Evolutionary conservation across 495 filamentous ascomycete species (phyloP).

Genomic region (Aspergillus cavernicola): DNA sequence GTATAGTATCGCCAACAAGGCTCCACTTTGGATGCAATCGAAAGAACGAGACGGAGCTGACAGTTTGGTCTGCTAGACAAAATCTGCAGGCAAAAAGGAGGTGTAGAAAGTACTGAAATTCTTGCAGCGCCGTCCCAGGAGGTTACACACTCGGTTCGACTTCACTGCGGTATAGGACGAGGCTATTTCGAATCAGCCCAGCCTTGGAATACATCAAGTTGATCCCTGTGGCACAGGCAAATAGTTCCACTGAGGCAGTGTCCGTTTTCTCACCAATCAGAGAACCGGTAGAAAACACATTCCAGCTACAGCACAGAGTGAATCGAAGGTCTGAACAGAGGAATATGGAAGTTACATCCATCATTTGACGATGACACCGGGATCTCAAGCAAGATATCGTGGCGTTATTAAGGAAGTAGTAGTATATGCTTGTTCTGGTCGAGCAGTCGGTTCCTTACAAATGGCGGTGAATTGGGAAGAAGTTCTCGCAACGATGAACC

Average conservation of each 20-base stretch:
- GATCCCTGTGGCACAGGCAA: background rate
- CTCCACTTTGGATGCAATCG: too few relatives aligned
- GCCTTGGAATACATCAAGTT: background rate
- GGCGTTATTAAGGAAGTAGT: background rate
- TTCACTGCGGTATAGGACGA: background rate
- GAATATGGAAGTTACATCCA: too few relatives aligned
- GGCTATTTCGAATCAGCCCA: background rate
- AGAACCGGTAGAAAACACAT: background rate
- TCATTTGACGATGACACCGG: too few relatives aligned
- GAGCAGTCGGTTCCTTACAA: background rate
- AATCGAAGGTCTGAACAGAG: too few relatives aligned
- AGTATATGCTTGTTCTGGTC: background rate
- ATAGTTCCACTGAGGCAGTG: background rate
- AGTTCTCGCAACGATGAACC: background rate
- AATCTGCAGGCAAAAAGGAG: background rate
- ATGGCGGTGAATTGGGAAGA: conserved; percentile 3
- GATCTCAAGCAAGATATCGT: background rate
- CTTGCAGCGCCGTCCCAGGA: background rate
- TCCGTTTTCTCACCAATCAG: background rate
- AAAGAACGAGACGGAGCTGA: too few relatives aligned
- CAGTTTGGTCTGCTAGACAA: too few relatives aligned
- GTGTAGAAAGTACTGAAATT: background rate
- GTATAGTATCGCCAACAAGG: too few relatives aligned
- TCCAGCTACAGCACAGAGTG: too few relatives aligned
- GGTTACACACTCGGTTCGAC: background rate